Base-by-base conservation (phyloP, 2,329 filamentous ascomycete species). In the Laburnicola sp. region DNA sequence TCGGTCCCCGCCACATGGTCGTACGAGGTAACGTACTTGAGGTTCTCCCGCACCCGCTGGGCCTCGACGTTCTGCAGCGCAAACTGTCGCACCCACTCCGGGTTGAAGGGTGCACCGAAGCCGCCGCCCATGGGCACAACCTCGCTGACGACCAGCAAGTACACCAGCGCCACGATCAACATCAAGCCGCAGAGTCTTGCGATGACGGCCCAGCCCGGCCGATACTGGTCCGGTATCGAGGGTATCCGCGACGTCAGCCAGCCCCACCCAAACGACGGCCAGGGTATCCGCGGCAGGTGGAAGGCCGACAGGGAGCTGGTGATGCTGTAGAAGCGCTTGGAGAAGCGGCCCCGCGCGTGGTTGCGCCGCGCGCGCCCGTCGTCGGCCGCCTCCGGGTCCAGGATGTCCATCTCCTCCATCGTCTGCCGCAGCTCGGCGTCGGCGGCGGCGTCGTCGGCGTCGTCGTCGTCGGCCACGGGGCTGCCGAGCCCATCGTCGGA, bases 1-100 rank as follows among this genome's bases (percentile, higher is more conserved):
- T 96, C 87, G 2, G 91, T 96, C n/a, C 94, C 94, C 2, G 91
- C 94, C 56, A 97, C 81, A 72, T 97, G 94, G 55, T 94, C 89
- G 69, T 89, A 96, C 49, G 82, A 83, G 3, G 91, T 93, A 56
- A 93, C 85, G 66, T 92, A 88, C 64, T 83, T 78, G 53, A 96
- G 75, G 51, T 89, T 88, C 35, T 89, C 86, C 57, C 85, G 82
- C 69, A 80, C 79, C 42, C 71, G 63, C 52, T 80, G 79, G 48
- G 83, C 78, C 65, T 95, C 87, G 58, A 96, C 83, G 62, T 84
- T 85, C 42, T 80, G 79, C 70, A 94, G 85, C 25, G 95, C 82
- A 72, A 87, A 89, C 51, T 83, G 78, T 49, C 90, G 85, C 51
- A 97, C 84, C 56, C 85, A 87, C 65, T 96, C 91, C 2, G 92